phyloP scores from a whole-genome alignment of 2,329 filamentous ascomycete species.

The Cladophialophora yegresii region DNA sequence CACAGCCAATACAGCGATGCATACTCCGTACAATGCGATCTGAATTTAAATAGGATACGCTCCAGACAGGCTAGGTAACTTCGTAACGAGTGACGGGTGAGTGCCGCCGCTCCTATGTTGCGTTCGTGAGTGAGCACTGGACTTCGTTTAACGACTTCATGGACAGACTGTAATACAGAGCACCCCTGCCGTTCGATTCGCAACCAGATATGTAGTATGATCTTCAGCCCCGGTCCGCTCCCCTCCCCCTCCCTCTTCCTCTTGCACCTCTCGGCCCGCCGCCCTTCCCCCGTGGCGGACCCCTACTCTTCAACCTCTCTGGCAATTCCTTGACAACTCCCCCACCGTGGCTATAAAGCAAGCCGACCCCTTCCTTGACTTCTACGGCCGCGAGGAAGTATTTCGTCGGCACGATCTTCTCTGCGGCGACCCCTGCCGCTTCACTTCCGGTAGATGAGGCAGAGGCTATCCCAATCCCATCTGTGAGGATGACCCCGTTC shows the following conservation, averaged over 20 bases:
- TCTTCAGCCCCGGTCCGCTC: not conserved
- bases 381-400: conserved; percentile 75
- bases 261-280: conserved; percentile 26
- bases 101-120: too few relatives aligned
- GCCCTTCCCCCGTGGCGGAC: conserved; percentile 41
- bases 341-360: conserved; percentile 63
- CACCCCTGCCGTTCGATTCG: too few relatives aligned
- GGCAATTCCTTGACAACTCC: conserved; percentile 53
- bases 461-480: conserved; percentile 46
- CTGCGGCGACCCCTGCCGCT: not conserved
- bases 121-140: too few relatives aligned
- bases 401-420: conserved; percentile 58
- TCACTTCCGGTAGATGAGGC: not conserved
- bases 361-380: conserved; percentile 69
- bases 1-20: too few relatives aligned
- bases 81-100: too few relatives aligned
- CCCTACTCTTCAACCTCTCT: conserved; percentile 47
- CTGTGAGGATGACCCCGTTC: conserved; percentile 70
- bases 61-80: too few relatives aligned
- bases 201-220: not conserved
- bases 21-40: too few relatives aligned
- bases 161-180: too few relatives aligned
- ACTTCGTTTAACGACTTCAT: too few relatives aligned
- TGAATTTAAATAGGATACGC: too few relatives aligned
- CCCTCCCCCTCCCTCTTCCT: conserved; percentile 17